Conservation (phyloP, 2,329 filamentous ascomycete species). For the Colletotrichum melonis region DNA sequence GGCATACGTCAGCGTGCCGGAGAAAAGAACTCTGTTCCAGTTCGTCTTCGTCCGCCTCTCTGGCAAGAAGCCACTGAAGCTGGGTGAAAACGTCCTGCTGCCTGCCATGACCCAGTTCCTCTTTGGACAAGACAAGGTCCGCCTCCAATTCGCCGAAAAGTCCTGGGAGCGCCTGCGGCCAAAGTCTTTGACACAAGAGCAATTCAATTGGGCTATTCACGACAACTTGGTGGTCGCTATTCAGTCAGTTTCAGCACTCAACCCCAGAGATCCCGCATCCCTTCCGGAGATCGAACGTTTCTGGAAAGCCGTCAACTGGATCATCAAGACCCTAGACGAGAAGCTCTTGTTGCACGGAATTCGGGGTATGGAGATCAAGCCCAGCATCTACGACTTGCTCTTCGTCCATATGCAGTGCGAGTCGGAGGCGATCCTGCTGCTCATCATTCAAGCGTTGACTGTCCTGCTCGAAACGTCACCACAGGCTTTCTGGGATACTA, state of each 20-base stretch:
- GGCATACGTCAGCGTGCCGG: slow-evolving; percentile 73
- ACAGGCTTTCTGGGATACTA: slow-evolving; percentile 87
- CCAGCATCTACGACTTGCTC: slow-evolving; percentile 73
- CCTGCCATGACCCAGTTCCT: slow-evolving; percentile 89
- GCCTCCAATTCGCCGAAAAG: slow-evolving; percentile 74
- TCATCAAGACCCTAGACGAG: slow-evolving; percentile 79
- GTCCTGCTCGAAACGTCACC: slow-evolving; percentile 80
- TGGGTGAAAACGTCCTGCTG: slow-evolving; percentile 77
- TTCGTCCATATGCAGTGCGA: slow-evolving; percentile 66
- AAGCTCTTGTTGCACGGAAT: slow-evolving; percentile 82
- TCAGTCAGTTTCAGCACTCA: slow-evolving; percentile 63
- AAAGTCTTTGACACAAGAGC: slow-evolving; percentile 70
- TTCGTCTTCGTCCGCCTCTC: slow-evolving; percentile 85
- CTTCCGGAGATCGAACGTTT: slow-evolving; percentile 72
- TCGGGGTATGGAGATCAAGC: slow-evolving; percentile 82
- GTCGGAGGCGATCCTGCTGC: slow-evolving; percentile 70
- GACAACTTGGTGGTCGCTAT: slow-evolving; percentile 78
- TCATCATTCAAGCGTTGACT: slow-evolving; percentile 77
- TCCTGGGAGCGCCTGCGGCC: slow-evolving; percentile 76
- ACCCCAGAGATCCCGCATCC: slow-evolving; percentile 55
- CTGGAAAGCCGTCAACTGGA: slow-evolving; percentile 81
- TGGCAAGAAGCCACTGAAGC: slow-evolving; percentile 80
- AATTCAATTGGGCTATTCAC: slow-evolving; percentile 90
- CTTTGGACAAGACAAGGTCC: slow-evolving; percentile 76
- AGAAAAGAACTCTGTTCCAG: slow-evolving; percentile 74